Evolutionary conservation across 345 rosid species (phyloP).

Genomic region (Syzygium aromaticum): DNA sequence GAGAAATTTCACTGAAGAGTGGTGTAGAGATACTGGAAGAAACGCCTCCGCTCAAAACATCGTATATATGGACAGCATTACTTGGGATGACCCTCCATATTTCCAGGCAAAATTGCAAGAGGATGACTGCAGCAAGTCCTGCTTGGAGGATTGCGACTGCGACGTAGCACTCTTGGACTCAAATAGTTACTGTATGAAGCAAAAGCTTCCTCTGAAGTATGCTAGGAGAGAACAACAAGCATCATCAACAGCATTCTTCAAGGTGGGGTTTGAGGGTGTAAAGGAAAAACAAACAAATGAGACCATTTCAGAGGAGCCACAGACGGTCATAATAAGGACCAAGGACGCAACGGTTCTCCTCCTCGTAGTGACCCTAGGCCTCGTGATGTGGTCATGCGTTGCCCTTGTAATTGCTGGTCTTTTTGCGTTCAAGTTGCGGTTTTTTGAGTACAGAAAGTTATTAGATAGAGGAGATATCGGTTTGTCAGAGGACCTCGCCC

Average conservation of each 20-base stretch:
- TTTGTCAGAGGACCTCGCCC: not conserved
- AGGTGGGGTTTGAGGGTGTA: not conserved
- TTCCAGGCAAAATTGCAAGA: not conserved
- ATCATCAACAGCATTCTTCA: not conserved
- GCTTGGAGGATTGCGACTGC: not conserved
- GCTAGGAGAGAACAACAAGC: not conserved
- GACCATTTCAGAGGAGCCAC: not conserved
- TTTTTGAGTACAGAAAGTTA: not conserved
- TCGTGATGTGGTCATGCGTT: not conserved
- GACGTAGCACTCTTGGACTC: not conserved
- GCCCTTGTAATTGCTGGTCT: not conserved
- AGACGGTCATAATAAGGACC: not conserved
- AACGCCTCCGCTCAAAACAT: not conserved
- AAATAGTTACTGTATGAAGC: fast-evolving
- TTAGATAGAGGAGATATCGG: not conserved
- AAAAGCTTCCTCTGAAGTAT: not conserved
- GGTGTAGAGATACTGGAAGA: not conserved
- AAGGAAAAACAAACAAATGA: not conserved
- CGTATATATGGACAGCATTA: not conserved
- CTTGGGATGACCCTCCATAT: not conserved
- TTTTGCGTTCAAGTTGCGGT: not conserved
- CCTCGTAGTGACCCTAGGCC: not conserved
- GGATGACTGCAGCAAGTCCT: not conserved
- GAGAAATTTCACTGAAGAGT: not conserved
- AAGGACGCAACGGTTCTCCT: not conserved